Conservation (phyloP, 441 rosid genomes). For the Pelargonium australe region DNA sequence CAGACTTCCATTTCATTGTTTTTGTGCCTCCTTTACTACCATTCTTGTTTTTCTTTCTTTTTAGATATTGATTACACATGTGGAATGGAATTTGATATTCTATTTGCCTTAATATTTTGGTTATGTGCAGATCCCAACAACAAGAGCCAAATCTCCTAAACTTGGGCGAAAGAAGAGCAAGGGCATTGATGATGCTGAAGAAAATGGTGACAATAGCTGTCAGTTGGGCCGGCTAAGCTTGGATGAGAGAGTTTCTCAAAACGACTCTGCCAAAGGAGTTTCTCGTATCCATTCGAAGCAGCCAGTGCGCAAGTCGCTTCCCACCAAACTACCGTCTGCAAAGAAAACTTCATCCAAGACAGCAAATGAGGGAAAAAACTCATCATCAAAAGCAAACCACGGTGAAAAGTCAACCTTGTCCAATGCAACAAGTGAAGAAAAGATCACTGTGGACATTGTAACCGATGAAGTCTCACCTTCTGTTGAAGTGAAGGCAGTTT, state of each 20-base stretch:
- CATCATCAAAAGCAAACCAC: neutral
- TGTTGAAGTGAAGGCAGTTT: constrained; percentile 22
- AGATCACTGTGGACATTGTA: constrained; percentile 12
- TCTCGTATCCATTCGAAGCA: constrained; percentile 48
- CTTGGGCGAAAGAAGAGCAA: constrained; percentile 77
- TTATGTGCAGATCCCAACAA: constrained; percentile 70
- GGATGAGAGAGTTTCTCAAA: constrained; percentile 48
- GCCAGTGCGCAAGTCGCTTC: constrained; percentile 74
- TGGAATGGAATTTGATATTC: neutral
- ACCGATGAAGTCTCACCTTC: constrained; percentile 25
- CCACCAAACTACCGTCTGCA: constrained; percentile 76
- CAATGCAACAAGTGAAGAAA: constrained; percentile 37
- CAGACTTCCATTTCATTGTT: no score
- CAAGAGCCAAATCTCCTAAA: constrained; percentile 98
- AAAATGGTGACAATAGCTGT: constrained; percentile 31
- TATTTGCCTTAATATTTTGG: constrained; percentile 19
- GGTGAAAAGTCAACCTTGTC: constrained; percentile 20
- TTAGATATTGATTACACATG: neutral
- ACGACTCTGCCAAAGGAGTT: constrained; percentile 39
- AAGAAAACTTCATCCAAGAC: constrained; percentile 42
- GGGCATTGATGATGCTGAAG: constrained; percentile 43
- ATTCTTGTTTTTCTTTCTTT: neutral
- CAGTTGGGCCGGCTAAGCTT: constrained; percentile 52
- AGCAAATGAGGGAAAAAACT: constrained; percentile 13
- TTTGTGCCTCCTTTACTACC: neutral